Percentiles rank a stretch among this genome's conserved stretches.
Conservation (phyloP, 306 rosid genomes). For the Gleditsia sinensis region DNA sequence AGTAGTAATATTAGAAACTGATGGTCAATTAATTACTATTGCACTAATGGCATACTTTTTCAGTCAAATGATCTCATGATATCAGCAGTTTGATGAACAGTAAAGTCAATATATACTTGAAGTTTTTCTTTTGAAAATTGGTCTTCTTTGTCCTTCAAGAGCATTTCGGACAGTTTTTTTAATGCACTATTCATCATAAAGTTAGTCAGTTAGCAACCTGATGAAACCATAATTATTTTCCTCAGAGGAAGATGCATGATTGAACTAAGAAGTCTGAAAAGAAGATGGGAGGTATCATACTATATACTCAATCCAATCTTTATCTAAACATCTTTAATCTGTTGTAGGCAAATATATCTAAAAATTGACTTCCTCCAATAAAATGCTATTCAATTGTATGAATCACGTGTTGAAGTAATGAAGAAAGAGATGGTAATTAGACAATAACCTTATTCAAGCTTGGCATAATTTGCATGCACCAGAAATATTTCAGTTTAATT, state of each 20-base stretch:
- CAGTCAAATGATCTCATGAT: not conserved
- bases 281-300: not conserved
- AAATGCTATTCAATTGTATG: not conserved
- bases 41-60: too few relatives aligned
- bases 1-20: too few relatives aligned
- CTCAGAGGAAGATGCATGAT: slow-evolving; percentile 4
- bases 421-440: slow-evolving; percentile 8
- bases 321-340: not conserved
- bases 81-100: not conserved
- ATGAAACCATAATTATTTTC: slow-evolving; percentile 19
- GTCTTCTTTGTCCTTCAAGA: slow-evolving; percentile 11
- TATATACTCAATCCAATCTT: slow-evolving; percentile 13
- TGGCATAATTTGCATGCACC: not conserved
- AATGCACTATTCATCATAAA: not conserved
- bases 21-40: not conserved
- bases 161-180: too few relatives aligned
- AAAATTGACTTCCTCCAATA: slow-evolving; percentile 7
- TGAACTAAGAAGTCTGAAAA: slow-evolving; percentile 17
- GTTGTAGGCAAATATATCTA: slow-evolving; percentile 17
- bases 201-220: slow-evolving; percentile 16
- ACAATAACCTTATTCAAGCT: slow-evolving; percentile 13
- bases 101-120: not conserved
- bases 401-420: slow-evolving; percentile 20
- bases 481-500: not conserved
- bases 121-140: not conserved